These are phyloP conservation scores for Erodium moschatum DNA, from an alignment of 441 rosid genomes.

Conservation along the genomic window DNA sequence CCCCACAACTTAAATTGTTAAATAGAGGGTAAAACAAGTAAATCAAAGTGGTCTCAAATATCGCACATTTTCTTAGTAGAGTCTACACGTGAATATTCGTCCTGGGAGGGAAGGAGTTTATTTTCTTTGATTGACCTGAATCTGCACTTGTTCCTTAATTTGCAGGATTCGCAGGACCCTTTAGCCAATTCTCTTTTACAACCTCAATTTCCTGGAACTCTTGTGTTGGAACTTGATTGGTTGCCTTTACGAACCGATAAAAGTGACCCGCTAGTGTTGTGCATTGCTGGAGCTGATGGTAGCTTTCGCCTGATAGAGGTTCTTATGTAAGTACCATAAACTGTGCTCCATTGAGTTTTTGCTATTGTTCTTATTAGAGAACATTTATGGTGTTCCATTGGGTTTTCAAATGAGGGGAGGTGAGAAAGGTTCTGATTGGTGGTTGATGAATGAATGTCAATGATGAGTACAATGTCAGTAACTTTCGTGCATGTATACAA, in stretches of 20 bases:
- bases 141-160: conserved; percentile 14
- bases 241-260: conserved; percentile 67
- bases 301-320: conserved; percentile 87
- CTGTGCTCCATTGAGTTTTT: background rate
- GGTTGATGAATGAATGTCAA: background rate
- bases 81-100: background rate
- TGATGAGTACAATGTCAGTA: background rate
- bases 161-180: conserved; percentile 91
- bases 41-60: background rate
- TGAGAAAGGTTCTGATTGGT: background rate
- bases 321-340: conserved; percentile 46
- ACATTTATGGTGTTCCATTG: background rate
- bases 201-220: conserved; percentile 94
- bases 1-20: no score
- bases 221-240: conserved; percentile 96
- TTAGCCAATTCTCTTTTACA: conserved; percentile 90
- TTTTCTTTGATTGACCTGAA: conserved; percentile 15
- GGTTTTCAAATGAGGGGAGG: background rate
- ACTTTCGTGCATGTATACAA: background rate
- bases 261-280: conserved; percentile 75
- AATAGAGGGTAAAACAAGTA: background rate
- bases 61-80: background rate
- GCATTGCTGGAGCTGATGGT: conserved; percentile 98
- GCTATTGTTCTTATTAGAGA: background rate
- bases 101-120: conserved; percentile 1